Evolutionary conservation across 129 eudicot species (phyloP), one percentile per base, ranked within the genome.

Genomic region (Cynara cardunculus): DNA sequence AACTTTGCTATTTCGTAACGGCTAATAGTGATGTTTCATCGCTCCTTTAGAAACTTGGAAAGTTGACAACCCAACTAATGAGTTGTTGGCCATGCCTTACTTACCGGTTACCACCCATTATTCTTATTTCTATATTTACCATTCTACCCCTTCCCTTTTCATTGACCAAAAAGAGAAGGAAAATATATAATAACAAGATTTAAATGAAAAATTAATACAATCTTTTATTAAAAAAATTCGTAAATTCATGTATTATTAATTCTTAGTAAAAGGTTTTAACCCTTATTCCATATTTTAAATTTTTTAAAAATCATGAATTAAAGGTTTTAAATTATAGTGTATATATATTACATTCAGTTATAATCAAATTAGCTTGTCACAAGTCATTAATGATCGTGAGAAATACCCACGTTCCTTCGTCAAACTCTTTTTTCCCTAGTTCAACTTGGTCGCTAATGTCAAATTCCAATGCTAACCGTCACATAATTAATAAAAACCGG

Each of bases 1-100:
- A n/a, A n/a, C n/a, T 70, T 82, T 71, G 82, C 73, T 82, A 83
- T 83, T 71, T 72, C 79, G 86, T 83, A 77, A 77, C 86, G 82
- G 75, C 82, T 83, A 83, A 77, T 64, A 72, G 79, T 62, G 82
- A 83, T 78, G 56, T 83, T 77, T 78, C 79, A 83, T 83, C 86
- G 71, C 69, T 77, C 82, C 2, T 83, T 74, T 77, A 65, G 78
- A 83, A 78, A 83, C 86, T 77, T 83, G 35, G 25, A 83, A 83
- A 71, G 74, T 83, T 71, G 86, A 83, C 86, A 59, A 27, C 61
- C 74, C 74, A 83, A 78, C 86, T 72, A 78, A 83, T 41, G 79
- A 83, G 82, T 83, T 35, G 86, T 83, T 77, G 86, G 75, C 73
- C 86, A 77, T 72, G 75, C 82, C 24, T 62, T 64, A 41, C 82